These are phyloP conservation scores for Rhodocollybia butyracea DNA, from an alignment of 768 basidiomycete genomes.

Conservation along the genomic window DNA sequence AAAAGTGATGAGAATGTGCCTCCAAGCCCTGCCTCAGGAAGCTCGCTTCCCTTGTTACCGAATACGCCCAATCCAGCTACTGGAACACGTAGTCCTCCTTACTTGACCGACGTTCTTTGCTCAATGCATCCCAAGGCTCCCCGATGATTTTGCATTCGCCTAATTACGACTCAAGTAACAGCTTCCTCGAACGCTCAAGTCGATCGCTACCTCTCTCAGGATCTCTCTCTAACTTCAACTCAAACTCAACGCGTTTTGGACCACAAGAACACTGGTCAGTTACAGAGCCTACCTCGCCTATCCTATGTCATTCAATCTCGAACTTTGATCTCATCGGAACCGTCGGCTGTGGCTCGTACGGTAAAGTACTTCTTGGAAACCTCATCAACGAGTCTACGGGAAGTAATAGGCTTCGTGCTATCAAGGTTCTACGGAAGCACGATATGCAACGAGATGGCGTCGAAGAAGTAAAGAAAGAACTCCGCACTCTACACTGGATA, in stretches of 20 bases:
- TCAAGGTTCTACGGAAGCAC: slow-evolving; percentile 20
- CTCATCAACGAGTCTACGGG: slow-evolving; percentile 6
- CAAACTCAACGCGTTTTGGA: not conserved
- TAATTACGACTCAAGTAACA: too few species aligned
- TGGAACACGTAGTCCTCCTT: not conserved
- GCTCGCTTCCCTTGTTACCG: not conserved
- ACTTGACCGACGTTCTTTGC: not conserved
- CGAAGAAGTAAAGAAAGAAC: slow-evolving; percentile 15
- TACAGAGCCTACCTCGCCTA: not conserved
- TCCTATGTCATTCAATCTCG: slow-evolving; percentile 7
- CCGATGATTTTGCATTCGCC: not conserved
- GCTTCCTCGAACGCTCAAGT: not conserved
- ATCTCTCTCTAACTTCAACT: not conserved
- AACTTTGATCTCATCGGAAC: slow-evolving; percentile 13
- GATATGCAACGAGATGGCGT: slow-evolving; percentile 6
- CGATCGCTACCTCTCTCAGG: not conserved
- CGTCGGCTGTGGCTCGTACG: slow-evolving; percentile 22
- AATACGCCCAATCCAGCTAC: not conserved
- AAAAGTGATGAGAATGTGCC: not conserved
- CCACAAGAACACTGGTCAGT: not conserved
- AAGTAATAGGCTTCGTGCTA: slow-evolving; percentile 14
- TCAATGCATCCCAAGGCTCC: not conserved
- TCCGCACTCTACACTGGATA: slow-evolving; percentile 19
- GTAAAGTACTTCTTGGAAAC: slow-evolving; percentile 21
- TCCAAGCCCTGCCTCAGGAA: not conserved